Percentiles rank a stretch among this genome's conserved stretches.
Conservation (phyloP, 2,329 filamentous ascomycete genomes). For the Magnaporthales sp. region DNA sequence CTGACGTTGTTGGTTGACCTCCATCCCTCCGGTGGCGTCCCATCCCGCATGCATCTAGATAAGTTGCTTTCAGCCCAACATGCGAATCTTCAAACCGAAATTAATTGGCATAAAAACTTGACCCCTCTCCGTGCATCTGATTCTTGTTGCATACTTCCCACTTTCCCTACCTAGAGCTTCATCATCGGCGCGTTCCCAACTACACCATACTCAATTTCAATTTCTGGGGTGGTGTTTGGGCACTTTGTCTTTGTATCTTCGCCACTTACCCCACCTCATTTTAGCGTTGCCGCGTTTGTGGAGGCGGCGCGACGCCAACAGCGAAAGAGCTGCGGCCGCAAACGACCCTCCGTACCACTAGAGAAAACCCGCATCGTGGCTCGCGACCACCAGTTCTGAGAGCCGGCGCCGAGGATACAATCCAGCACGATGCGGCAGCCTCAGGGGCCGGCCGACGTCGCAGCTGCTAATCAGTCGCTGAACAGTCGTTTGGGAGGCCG, state of each 20-base stretch:
- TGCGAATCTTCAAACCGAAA: neutral
- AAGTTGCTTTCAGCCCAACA: neutral
- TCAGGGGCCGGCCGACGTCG: slow-evolving; percentile 2
- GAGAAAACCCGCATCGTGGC: neutral
- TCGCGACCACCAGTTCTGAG: neutral
- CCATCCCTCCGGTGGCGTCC: too few relatives aligned
- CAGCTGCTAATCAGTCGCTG: neutral
- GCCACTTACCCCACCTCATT: neutral
- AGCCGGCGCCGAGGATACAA: neutral
- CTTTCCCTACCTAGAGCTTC: neutral
- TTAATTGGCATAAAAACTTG: too few relatives aligned
- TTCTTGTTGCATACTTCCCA: too few relatives aligned
- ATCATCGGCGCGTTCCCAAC: neutral
- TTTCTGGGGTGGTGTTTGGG: neutral
- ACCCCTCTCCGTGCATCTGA: neutral
- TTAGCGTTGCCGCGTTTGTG: neutral
- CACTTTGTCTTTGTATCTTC: neutral
- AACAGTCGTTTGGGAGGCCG: neutral
- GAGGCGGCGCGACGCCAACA: neutral
- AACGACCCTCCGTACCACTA: neutral
- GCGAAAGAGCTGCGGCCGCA: neutral
- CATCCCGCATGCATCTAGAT: neutral
- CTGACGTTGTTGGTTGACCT: neutral
- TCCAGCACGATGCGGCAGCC: neutral
- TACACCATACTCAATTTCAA: neutral